Base-by-base conservation (phyloP, 176 grass and related monocot genomes). In the Aegilops sharonensis region DNA sequence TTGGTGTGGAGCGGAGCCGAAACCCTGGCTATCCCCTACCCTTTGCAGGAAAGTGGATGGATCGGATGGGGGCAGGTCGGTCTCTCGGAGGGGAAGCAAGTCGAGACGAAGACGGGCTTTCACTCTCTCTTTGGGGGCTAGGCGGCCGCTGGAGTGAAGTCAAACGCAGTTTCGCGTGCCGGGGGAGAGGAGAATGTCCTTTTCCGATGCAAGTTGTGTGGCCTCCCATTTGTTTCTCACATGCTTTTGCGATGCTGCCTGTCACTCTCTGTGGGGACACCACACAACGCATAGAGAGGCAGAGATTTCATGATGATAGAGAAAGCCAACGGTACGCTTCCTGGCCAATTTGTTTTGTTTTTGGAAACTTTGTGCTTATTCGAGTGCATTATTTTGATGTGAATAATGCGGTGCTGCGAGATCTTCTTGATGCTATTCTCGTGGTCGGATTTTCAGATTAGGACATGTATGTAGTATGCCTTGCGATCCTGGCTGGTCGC, bases 1-100 rank as follows among this genome's bases (percentile, higher is more conserved):
- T 6, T 78, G 71, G 43, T 9, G 43, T 34, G 76, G 78, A 85
- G 78, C 4, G 37, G 37, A 74, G 56, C 37, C 48, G 86, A 88
- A 35, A 1, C 54, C 48, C 48, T 52, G 5, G 1, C 50, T 54
- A 17, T 17, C 50, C 50, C 50, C 15, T 18, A 47, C 50, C 56
- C 56, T 59, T 69, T 83, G 79, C 71, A 24, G 50, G 36, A 39
- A 72, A 43, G 32, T 73, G 66, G 7, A 43, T 13, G 45, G 72
- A 76, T 25, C 35, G 73, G 39, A 15, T 83, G 50, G 36, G 11
- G 37, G 21, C 12, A 42, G 72, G 66, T 69, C 45, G 40, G 42
- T 9, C 12, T 24, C 31, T 78, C 25, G 48, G 75, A 65, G 57
- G 75, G 59, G 69, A 36, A 66, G 25, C 36, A 9, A 48, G 68